A percentile compares a stretch with the other conserved stretches of the same genome.
Evolutionary conservation across 495 filamentous ascomycete genomes (phyloP).

Genomic region (Oleoguttula mirabilis): DNA sequence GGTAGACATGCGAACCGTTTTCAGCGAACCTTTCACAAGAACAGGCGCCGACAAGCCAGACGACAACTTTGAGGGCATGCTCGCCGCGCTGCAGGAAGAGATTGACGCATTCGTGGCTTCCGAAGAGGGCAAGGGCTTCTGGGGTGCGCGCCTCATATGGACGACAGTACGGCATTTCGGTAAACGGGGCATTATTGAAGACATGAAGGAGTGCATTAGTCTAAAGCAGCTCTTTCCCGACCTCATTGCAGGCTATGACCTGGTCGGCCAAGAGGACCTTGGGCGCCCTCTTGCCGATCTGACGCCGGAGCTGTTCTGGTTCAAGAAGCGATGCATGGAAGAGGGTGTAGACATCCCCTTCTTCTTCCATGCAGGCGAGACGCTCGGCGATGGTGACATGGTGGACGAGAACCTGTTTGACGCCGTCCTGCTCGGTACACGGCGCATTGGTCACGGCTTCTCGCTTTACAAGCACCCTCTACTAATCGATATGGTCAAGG

Average conservation of each 20-base stretch:
- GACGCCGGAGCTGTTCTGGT: slow-evolving; percentile 81
- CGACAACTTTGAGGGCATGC: slow-evolving; percentile 49
- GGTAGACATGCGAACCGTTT: slow-evolving; percentile 54
- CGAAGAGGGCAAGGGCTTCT: slow-evolving; percentile 60
- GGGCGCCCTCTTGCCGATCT: slow-evolving; percentile 65
- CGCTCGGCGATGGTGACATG: slow-evolving; percentile 59
- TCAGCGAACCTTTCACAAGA: slow-evolving; percentile 48
- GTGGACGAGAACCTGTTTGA: slow-evolving; percentile 84
- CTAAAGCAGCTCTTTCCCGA: slow-evolving; percentile 68
- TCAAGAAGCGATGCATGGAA: slow-evolving; percentile 68
- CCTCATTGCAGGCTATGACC: slow-evolving; percentile 74
- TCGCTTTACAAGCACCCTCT: slow-evolving; percentile 85
- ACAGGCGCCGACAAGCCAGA: slow-evolving; percentile 49
- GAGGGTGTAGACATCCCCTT: slow-evolving; percentile 81
- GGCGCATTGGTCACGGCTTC: slow-evolving; percentile 80
- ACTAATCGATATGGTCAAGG: slow-evolving; percentile 73
- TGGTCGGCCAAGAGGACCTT: slow-evolving; percentile 74
- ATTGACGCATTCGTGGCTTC: slow-evolving; percentile 61
- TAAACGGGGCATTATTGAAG: slow-evolving; percentile 53
- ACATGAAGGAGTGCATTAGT: slow-evolving; percentile 74
- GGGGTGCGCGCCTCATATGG: slow-evolving; percentile 84
- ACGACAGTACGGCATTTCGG: slow-evolving; percentile 52
- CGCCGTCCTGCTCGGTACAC: slow-evolving; percentile 72
- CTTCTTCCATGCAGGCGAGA: slow-evolving; percentile 89
- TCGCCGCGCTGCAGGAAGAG: slow-evolving; percentile 62